These are phyloP conservation scores for Ramicandelaber brevisporus DNA, from an alignment of 192 early-diverging fungal species.

Conservation along the genomic window DNA sequence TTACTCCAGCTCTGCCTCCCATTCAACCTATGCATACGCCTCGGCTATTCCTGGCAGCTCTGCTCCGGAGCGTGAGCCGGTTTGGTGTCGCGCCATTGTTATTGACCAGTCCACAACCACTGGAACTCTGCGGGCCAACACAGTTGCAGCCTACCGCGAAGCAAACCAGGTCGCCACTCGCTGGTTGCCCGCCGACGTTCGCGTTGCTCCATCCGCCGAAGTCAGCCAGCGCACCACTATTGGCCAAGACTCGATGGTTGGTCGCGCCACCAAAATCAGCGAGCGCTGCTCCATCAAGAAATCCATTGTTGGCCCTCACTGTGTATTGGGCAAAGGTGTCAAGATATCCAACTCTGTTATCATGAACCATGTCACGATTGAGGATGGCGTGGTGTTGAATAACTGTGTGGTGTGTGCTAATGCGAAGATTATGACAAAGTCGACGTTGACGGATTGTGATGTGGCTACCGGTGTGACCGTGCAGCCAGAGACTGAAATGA, in stretches of 20 bases:
- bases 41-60: no score
- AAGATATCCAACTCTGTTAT: conserved; percentile 88
- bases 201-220: conserved; percentile 40
- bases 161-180: no score
- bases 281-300: conserved; percentile 85
- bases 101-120: no score
- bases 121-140: no score
- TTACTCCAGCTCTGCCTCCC: no score
- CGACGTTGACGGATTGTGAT: conserved; percentile 71
- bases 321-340: conserved; percentile 85
- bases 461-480: conserved; percentile 39
- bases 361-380: conserved; percentile 85
- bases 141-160: no score
- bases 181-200: conserved; percentile 17
- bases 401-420: conserved; percentile 65
- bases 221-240: conserved; percentile 45
- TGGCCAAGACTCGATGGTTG: conserved; percentile 73
- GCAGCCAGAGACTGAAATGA: conserved; percentile 31
- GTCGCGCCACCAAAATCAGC: conserved; percentile 67
- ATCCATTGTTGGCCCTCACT: conserved; percentile 79
- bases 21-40: no score
- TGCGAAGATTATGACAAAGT: conserved; percentile 46
- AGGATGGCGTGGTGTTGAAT: conserved; percentile 79
- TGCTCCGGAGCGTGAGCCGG: no score
- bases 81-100: no score